Evolutionary conservation across 305 asterid genomes (phyloP), one percentile per base, ranked within the genome.

Genomic region (Andrographis paniculata): DNA sequence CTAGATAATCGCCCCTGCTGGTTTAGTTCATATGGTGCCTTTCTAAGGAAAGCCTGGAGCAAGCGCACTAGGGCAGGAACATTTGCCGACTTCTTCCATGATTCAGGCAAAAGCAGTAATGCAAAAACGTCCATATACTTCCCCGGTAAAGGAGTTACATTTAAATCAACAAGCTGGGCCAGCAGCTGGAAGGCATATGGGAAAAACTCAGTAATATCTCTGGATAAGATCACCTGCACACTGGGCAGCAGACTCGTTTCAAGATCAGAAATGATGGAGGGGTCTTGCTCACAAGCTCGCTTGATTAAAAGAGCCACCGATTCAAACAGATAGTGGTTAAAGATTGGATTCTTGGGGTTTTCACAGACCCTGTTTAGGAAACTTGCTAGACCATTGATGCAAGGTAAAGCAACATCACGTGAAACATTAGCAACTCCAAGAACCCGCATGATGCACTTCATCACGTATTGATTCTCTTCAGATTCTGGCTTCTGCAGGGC

Each of bases 371-470:
- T 78, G 42, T 57, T 73, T 45, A 86, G 80, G 48, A 91, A 75
- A 48, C 66, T 48, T 0, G 79, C 65, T 61, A 91, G 75, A 49
- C 92, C 85, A 58, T 58, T 65, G 64, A 86, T 82, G 76, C 92
- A 91, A 50, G 88, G 81, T 53, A 80, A 66, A 52, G 93, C 94
- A 66, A 86, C 82, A 37, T 82, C 96, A 20, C 38, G 80, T 28
- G 94, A 65, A 51, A 83, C 71, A 55, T 66, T 79, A 44, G 95
- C 94, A 24, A 77, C 80, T 46, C 92, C 88, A 68, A 86, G 92
- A 63, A 91, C 98, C 63, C 98, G 78, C 94, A 83, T 72, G 60
- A 91, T 77, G 77, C 98, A 91, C 73, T 83, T 83, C 98, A 91
- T 91, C 49, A 83, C 84, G 68, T 86, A 86, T 54, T 83, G 95